phyloP scores from a whole-genome alignment of 139 green algal genomes.

The Zygnema circumcarinatum region DNA sequence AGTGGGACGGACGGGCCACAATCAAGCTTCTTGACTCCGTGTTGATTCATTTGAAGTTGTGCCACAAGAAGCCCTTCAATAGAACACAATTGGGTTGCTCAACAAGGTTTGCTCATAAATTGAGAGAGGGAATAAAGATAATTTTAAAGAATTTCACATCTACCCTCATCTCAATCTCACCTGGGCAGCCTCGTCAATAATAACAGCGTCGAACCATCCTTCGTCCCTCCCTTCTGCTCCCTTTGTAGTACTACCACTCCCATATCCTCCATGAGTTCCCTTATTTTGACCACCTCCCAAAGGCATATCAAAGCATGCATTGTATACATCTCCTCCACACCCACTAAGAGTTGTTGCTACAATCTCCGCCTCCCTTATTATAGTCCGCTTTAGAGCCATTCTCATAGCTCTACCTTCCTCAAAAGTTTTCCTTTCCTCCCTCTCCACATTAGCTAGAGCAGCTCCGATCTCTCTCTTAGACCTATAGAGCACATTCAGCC shows the following conservation, averaged over 20 bases:
- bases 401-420: slow-evolving; percentile 35
- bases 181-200: slow-evolving; percentile 97
- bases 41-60: no score
- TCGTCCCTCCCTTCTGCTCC: slow-evolving; percentile 16
- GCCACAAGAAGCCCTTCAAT: no score
- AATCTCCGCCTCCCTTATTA: slow-evolving; percentile 51
- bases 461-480: slow-evolving; percentile 34
- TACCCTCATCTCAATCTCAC: no score
- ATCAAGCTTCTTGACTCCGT: no score
- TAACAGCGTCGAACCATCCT: slow-evolving; percentile 73
- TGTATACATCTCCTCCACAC: slow-evolving; percentile 51
- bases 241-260: slow-evolving; percentile 16
- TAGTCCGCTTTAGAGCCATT: slow-evolving; percentile 23
- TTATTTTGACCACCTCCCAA: neutral
- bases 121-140: no score
- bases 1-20: no score
- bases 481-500: slow-evolving; percentile 39
- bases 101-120: no score
- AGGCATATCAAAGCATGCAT: slow-evolving; percentile 17
- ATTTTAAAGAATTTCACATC: no score
- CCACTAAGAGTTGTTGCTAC: slow-evolving; percentile 55
- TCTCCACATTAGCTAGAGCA: slow-evolving; percentile 15
- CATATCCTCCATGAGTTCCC: neutral
- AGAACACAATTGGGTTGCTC: no score
- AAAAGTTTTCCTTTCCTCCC: neutral